Evolutionary conservation across 768 basidiomycete genomes (phyloP), one percentile per base, ranked within the genome.

Genomic region (Grammothele lineata): DNA sequence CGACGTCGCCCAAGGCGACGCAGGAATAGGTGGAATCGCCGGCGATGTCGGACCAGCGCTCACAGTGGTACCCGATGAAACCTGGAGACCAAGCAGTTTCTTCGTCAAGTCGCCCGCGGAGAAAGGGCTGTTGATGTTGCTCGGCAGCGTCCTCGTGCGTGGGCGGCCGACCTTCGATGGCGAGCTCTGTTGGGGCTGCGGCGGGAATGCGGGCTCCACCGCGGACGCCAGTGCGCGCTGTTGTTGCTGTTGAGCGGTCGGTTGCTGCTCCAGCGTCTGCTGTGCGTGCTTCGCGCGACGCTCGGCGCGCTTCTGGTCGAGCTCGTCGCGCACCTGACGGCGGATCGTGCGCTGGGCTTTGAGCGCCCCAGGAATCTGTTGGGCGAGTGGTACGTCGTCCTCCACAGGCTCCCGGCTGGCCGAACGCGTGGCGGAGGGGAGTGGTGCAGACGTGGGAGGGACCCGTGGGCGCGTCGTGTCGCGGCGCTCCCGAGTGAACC

Each of bases 311-410:
- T 81, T 72, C 50, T 76, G 72, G 27, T 82, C 77, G 24, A 78
- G 70, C 61, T 91, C 87, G 51, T 85, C 80, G 30, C 74, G 74
- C 19, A 87, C 80, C 60, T 89, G 77, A 37, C 73, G 71, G 17
- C 88, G 78, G 44, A 95, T 87, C 5, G 85, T 82, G 56, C 79
- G 81, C 58, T 95, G 92, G 9, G 90, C 92, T 3, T 73, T 77
- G 48, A 95, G 66, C 3, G 92, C 92, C 1, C 82, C 84, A 4
- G 92, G 92, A 45, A 92, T 89, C 24, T 83, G 74, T 53, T 78
- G 81, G 3, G 91, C 92, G 14, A 95, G 74, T 1, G 92, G 92
- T 1, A 92, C 71, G 56, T 95, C 85, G 61, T 95, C 92, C 44
- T 88, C 57, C 40, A 58, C 53, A 37, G 44, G 17, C 11, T 25